A percentile compares a stretch with the other conserved stretches of the same genome.
Conservation (phyloP, 1,284 basidiomycete species). For the Ustilago vetiveriae region DNA sequence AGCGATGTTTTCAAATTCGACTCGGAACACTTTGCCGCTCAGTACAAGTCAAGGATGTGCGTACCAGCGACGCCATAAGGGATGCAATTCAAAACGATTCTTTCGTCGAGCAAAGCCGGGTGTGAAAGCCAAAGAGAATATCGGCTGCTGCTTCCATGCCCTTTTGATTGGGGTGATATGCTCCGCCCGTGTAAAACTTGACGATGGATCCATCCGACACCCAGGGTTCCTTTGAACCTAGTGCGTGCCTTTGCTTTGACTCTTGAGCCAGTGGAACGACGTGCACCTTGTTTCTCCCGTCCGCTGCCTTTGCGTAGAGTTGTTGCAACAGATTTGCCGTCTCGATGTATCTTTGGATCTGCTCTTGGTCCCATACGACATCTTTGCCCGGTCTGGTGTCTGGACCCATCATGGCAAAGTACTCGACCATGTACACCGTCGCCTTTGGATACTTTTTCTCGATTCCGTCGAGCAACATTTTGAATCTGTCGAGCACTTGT, state of each 20-base stretch:
- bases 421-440: slow-evolving; percentile 25
- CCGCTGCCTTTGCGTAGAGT: slow-evolving; percentile 15
- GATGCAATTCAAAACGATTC: too few relatives aligned
- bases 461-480: slow-evolving; percentile 7
- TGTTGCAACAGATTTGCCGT: slow-evolving; percentile 10
- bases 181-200: slow-evolving; percentile 13
- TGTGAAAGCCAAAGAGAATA: slow-evolving; percentile 14
- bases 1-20: not conserved
- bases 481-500: slow-evolving; percentile 14
- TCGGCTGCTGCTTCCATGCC: slow-evolving; percentile 28
- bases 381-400: slow-evolving; percentile 12
- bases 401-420: slow-evolving; percentile 26
- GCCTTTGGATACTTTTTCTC: slow-evolving; percentile 10
- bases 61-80: too few relatives aligned
- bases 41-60: too few relatives aligned
- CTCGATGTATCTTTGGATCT: slow-evolving; percentile 9
- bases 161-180: slow-evolving; percentile 21
- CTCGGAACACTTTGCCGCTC: too few relatives aligned
- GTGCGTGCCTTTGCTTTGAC: slow-evolving; percentile 8
- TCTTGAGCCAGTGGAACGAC: slow-evolving; percentile 18
- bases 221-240: slow-evolving; percentile 20
- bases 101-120: too few relatives aligned
- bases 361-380: slow-evolving; percentile 8
- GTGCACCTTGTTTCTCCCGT: slow-evolving; percentile 7
- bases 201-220: slow-evolving; percentile 17